Evolutionary conservation across 495 filamentous ascomycete species (phyloP), one percentile per base, ranked within the genome.

Genomic region (Geoglossum glabrum): DNA sequence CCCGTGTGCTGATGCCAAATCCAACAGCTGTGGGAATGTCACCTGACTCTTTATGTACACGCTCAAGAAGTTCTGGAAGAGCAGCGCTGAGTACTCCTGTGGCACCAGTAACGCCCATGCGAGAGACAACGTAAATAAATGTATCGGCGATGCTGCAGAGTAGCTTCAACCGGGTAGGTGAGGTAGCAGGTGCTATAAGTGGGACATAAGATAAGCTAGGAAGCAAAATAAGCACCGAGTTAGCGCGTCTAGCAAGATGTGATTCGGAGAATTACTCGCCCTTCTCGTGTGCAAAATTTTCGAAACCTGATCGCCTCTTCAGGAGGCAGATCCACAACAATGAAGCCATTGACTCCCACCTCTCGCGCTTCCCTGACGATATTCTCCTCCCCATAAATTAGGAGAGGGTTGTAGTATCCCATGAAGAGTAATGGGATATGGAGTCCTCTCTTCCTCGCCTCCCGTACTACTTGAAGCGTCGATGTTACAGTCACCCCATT

Each of bases 91-190:
- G 74, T 28, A 77, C 81, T 30, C 90, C 88, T 0, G 83, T 83
- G 23, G 87, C 92, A 62, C 92, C 92, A 1, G 92, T 98, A 34
- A 96, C 89, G 60, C 92, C 92, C 87, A 96, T 95, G 60, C 90
- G 79, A 1, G 92, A 97, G 23, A 97, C 93, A 58, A 99, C 92
- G 68, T 99, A 99, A 71, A 99, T 93, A 74, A 99, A 99, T 9
- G 89, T 95, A 70, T 97, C 90, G 63, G 93, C 92, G 54, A 99
- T 93, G 70, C 86, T 82, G 78, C 92, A 99, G 25, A 99, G 80
- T 3, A 95, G 73, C 71, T 89, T 89, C 87, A 97, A 90, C 57
- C 92, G 86, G 49, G 79, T 69, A 57, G 92, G 85, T n/a, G 88
- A 90, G 0, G 92, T 96, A 1, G 90, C 81, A 23, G 92, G 92